Conservation (phyloP, 768 basidiomycete genomes). For the Dioszegia aurantiaca region DNA sequence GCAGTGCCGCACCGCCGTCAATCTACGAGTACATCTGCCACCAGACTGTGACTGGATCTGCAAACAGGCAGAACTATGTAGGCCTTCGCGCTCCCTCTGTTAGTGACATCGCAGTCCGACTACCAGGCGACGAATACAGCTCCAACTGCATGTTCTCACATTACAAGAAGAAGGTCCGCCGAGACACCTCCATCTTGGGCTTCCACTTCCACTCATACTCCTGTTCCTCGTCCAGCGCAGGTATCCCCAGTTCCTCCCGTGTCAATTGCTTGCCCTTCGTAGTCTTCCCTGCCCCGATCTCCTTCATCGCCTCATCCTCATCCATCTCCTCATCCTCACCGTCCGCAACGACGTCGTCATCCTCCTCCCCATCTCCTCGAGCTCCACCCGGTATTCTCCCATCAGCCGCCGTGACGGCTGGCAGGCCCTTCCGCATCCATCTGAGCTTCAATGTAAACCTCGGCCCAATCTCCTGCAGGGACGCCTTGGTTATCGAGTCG, state of each 20-base stretch:
- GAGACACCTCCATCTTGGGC: constrained; percentile 90
- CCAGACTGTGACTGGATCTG: no score
- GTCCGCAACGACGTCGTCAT: constrained; percentile 25
- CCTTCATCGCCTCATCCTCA: constrained; percentile 42
- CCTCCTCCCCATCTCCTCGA: constrained; percentile 43
- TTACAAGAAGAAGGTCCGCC: constrained; percentile 84
- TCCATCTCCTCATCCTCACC: constrained; percentile 36
- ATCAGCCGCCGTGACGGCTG: constrained; percentile 62
- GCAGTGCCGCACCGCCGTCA: no score
- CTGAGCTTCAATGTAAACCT: constrained; percentile 91
- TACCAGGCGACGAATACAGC: no score
- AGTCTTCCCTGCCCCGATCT: constrained; percentile 27
- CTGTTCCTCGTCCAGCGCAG: constrained; percentile 49
- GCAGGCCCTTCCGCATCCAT: constrained; percentile 82
- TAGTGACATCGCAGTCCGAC: no score
- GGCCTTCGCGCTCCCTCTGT: no score
- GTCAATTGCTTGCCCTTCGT: constrained; percentile 29
- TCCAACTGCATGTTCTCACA: background rate
- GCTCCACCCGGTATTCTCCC: constrained; percentile 42
- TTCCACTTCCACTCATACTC: constrained; percentile 53
- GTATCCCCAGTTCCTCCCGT: constrained; percentile 27
- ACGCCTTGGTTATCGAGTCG: constrained; percentile 82
- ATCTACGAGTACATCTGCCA: no score
- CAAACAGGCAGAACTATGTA: no score
- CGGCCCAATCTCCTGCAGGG: constrained; percentile 95